phyloP scores from a whole-genome alignment of 768 basidiomycete genomes.

The Pleurotus citrinopileatus region DNA sequence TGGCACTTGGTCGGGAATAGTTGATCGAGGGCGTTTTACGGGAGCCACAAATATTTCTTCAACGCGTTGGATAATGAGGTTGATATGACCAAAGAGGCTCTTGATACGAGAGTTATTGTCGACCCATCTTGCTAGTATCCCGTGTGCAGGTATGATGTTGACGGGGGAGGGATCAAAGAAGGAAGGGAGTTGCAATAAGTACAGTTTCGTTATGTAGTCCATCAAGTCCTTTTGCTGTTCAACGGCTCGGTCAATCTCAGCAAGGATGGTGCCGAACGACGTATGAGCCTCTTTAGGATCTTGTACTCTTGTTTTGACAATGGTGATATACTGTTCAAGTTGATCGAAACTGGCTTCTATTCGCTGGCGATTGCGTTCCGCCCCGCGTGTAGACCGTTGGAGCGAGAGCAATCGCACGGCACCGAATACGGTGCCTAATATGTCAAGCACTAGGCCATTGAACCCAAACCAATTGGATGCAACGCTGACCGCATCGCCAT shows the following conservation, averaged over 20 bases:
- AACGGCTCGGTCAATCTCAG: neutral
- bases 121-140: neutral
- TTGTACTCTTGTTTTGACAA: neutral
- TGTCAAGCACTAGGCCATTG: conserved; percentile 10
- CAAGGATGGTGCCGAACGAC: neutral
- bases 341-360: neutral
- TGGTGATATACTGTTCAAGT: neutral
- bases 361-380: neutral
- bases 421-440: conserved; percentile 5
- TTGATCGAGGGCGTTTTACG: neutral
- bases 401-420: conserved; percentile 4
- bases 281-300: neutral
- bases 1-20: neutral
- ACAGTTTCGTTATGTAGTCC: neutral
- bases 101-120: neutral
- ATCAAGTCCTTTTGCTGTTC: neutral
- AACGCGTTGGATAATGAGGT: neutral
- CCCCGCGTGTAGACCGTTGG: neutral
- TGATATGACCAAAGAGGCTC: neutral
- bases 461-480: conserved; percentile 10
- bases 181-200: neutral
- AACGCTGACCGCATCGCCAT: neutral
- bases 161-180: neutral
- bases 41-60: neutral
- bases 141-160: neutral